A percentile compares a stretch with the other conserved stretches of the same genome.
Conservation (phyloP, 306 rosid species). For the Dalbergia cultrata region DNA sequence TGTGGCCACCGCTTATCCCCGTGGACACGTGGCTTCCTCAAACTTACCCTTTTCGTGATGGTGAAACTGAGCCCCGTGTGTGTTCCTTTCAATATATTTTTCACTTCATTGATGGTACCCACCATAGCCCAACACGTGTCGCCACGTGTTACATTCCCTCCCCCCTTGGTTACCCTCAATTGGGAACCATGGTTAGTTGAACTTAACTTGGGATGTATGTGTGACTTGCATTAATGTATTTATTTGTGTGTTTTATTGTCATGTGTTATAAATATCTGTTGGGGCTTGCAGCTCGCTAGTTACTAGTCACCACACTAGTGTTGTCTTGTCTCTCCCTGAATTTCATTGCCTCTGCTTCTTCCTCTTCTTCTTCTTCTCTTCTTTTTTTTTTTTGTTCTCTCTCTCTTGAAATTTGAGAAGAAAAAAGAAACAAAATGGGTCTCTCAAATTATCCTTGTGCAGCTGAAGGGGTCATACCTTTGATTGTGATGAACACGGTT, state of each 20-base stretch:
- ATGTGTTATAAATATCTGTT: too few species aligned
- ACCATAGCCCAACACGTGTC: constrained; percentile 57
- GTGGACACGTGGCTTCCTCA: constrained; percentile 56
- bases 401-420: background rate
- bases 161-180: constrained; percentile 24
- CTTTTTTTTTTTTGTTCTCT: background rate
- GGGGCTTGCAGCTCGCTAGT: background rate
- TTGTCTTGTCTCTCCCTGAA: background rate
- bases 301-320: too few species aligned
- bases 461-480: constrained; percentile 68
- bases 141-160: constrained; percentile 50
- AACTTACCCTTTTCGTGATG: constrained; percentile 37
- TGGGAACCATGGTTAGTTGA: constrained; percentile 47
- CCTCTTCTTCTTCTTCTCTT: background rate
- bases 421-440: constrained; percentile 58
- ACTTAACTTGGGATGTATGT: background rate
- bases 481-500: constrained; percentile 73
- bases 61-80: constrained; percentile 16
- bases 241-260: too few species aligned
- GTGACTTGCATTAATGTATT: background rate
- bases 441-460: constrained; percentile 69
- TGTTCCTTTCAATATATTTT: background rate
- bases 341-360: background rate
- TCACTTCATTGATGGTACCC: background rate
- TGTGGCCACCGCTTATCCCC: constrained; percentile 50